These are phyloP conservation scores for Oropetium thomaeum DNA, from an alignment of 176 grass and related monocot genomes.

Conservation along the genomic window DNA sequence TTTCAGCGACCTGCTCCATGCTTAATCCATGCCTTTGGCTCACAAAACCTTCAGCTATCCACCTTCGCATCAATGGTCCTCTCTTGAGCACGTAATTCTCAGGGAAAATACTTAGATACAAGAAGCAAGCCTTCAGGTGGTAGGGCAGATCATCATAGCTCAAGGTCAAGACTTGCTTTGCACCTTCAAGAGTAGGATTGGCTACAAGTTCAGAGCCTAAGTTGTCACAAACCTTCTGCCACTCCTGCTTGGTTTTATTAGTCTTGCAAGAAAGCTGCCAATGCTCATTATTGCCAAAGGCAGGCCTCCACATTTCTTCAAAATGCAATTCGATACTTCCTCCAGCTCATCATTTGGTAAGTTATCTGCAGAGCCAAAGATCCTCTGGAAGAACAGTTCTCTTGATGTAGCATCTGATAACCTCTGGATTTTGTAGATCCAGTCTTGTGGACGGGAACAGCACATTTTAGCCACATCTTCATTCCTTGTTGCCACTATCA, in stretches of 20 bases:
- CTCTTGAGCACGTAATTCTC: slow-evolving; percentile 17
- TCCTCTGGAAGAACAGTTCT: slow-evolving; percentile 10
- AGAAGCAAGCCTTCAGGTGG: slow-evolving; percentile 33
- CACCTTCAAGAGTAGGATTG: not conserved
- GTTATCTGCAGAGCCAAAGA: slow-evolving; percentile 2
- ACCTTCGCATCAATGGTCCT: slow-evolving; percentile 27
- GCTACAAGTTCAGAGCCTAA: slow-evolving; percentile 29
- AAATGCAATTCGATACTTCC: slow-evolving; percentile 12
- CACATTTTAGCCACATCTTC: slow-evolving; percentile 39
- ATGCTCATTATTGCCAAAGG: slow-evolving; percentile 35
- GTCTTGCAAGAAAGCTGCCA: slow-evolving; percentile 12
- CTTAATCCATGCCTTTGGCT: slow-evolving; percentile 16
- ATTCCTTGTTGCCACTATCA: slow-evolving; percentile 44
- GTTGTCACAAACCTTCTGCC: slow-evolving; percentile 24
- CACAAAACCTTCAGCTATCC: slow-evolving; percentile 48
- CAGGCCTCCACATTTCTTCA: slow-evolving; percentile 38
- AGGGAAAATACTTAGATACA: slow-evolving; percentile 39
- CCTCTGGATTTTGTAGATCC: slow-evolving; percentile 39
- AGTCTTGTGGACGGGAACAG: slow-evolving; percentile 21
- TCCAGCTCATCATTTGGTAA: slow-evolving; percentile 12
- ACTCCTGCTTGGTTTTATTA: slow-evolving; percentile 10
- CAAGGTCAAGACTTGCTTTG: slow-evolving; percentile 17
- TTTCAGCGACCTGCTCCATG: slow-evolving; percentile 20
- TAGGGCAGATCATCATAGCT: slow-evolving; percentile 52
- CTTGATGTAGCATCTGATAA: slow-evolving; percentile 11